A percentile compares a stretch with the other conserved stretches of the same genome.
phyloP scores from a whole-genome alignment of 306 rosid genomes.

The Macrotyloma uniflorum region DNA sequence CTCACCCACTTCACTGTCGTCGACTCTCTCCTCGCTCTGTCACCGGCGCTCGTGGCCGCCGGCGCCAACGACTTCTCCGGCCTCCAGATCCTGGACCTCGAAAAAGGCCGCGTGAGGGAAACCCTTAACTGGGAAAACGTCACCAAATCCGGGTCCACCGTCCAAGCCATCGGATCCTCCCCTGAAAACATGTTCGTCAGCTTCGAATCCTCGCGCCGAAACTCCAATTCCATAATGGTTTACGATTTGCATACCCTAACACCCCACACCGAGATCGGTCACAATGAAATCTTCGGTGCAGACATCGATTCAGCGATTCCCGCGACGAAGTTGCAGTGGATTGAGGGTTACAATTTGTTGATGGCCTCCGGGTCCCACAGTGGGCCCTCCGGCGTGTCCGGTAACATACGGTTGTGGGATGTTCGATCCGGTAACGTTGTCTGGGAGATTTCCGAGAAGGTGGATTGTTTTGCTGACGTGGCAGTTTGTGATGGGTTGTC shows the following conservation, averaged over 20 bases:
- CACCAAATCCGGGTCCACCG: constrained; percentile 83
- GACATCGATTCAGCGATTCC: constrained; percentile 86
- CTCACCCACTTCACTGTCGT: constrained; percentile 84
- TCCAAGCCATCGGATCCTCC: constrained; percentile 81
- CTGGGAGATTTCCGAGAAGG: constrained; percentile 74
- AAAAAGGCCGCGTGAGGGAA: constrained; percentile 51
- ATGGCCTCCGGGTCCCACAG: constrained; percentile 97
- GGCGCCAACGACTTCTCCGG: constrained; percentile 97
- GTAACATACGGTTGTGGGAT: constrained; percentile 84
- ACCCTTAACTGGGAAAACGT: constrained; percentile 84
- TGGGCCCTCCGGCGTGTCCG: constrained; percentile 85
- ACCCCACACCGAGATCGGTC: constrained; percentile 61
- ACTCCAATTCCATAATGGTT: constrained; percentile 80
- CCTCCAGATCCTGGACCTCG: constrained; percentile 73
- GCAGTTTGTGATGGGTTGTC: constrained; percentile 66
- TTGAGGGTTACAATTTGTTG: constrained; percentile 54
- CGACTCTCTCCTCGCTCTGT: constrained; percentile 77
- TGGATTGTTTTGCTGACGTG: constrained; percentile 85
- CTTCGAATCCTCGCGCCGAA: constrained; percentile 81
- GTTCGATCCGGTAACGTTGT: constrained; percentile 63
- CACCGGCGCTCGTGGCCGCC: constrained; percentile 69
- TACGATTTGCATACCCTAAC: constrained; percentile 63
- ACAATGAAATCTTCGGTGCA: constrained; percentile 81
- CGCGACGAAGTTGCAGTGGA: constrained; percentile 82
- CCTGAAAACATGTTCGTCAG: constrained; percentile 67